phyloP scores from a whole-genome alignment of 2,329 filamentous ascomycete genomes.

The Rhinocladiella similis region DNA sequence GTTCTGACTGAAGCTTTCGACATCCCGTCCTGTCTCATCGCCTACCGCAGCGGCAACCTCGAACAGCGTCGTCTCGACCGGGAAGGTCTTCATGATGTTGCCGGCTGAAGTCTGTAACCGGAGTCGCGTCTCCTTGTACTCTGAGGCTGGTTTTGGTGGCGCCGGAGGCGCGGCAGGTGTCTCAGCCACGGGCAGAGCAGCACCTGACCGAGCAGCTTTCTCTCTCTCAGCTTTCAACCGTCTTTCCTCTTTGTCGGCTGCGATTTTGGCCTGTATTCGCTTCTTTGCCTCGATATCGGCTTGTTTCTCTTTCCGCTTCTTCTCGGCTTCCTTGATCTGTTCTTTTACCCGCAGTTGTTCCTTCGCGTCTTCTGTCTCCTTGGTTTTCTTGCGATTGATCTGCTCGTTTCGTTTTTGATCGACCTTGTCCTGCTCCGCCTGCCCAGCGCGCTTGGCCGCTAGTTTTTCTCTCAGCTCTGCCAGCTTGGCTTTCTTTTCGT shows the following conservation, averaged over 20 bases:
- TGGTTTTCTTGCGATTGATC: constrained; percentile 82
- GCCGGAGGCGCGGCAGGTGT: constrained; percentile 50
- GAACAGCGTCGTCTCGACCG: constrained; percentile 87
- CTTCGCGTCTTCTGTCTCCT: constrained; percentile 83
- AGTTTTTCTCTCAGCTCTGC: constrained; percentile 72
- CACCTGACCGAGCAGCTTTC: constrained; percentile 84
- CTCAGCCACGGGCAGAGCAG: constrained; percentile 45
- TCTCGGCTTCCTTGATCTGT: constrained; percentile 84
- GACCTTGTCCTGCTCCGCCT: constrained; percentile 72
- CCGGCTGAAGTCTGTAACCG: constrained; percentile 75
- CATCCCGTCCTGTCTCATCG: constrained; percentile 67
- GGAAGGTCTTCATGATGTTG: constrained; percentile 82
- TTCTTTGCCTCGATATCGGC: constrained; percentile 84
- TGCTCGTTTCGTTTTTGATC: constrained; percentile 84
- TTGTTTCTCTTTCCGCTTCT: constrained; percentile 83
- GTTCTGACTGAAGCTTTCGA: constrained; percentile 77
- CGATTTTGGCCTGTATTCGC: constrained; percentile 88
- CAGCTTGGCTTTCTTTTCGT: constrained; percentile 82
- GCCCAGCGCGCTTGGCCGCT: constrained; percentile 68
- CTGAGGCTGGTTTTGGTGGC: constrained; percentile 63
- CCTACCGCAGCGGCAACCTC: constrained; percentile 80
- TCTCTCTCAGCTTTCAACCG: constrained; percentile 80
- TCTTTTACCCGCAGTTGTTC: constrained; percentile 87
- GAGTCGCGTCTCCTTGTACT: constrained; percentile 78
- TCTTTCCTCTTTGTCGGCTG: constrained; percentile 88